Evolutionary conservation across 202 grass and related monocot species (phyloP).

Genomic region (Bolboschoenoplectus hybrid): DNA sequence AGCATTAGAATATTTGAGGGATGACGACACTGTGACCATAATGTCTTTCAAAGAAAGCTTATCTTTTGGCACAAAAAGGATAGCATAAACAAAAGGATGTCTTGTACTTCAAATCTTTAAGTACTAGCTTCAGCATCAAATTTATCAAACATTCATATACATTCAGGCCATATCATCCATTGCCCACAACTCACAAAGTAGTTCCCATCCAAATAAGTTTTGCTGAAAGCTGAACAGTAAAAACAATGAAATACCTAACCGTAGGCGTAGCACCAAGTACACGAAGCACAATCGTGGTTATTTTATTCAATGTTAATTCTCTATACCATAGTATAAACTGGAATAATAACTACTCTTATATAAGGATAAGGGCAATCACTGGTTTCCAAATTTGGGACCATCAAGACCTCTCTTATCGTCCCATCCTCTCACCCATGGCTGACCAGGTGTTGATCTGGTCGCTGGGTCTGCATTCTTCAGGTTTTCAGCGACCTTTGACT

Average conservation of each 20-base stretch:
- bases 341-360: slow-evolving; percentile 14
- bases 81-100: background rate
- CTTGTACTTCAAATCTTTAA: background rate
- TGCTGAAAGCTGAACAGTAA: background rate
- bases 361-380: slow-evolving; percentile 47
- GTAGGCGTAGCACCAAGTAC: background rate
- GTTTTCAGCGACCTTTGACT: slow-evolving; percentile 71
- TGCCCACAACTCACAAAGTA: background rate
- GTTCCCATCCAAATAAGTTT: background rate
- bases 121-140: background rate
- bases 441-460: slow-evolving; percentile 76
- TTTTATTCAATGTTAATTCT: slow-evolving; percentile 11
- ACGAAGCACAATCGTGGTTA: background rate
- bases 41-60: background rate
- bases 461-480: slow-evolving; percentile 74
- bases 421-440: slow-evolving; percentile 94
- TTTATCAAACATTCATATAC: background rate
- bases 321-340: slow-evolving; percentile 16
- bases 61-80: background rate
- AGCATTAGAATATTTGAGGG: background rate
- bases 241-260: background rate
- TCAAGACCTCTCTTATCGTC: slow-evolving; percentile 77
- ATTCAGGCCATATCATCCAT: background rate
- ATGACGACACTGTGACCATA: background rate
- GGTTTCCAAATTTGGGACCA: slow-evolving; percentile 84